Evolutionary conservation across 2,329 filamentous ascomycete species (phyloP).

Genomic region (Fusarium miscanthi): DNA sequence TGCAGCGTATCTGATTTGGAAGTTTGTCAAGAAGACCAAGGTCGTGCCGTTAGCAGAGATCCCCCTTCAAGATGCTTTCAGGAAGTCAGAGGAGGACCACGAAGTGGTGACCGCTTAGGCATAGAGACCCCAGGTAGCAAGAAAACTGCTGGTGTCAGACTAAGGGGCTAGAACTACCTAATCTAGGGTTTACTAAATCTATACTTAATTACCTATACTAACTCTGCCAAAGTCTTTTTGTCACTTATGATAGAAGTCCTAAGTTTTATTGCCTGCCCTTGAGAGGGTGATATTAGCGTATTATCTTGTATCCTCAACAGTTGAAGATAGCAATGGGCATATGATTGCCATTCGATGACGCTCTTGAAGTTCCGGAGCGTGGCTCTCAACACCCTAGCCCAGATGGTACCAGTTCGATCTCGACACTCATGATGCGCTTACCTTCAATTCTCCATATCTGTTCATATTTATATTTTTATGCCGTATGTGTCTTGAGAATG

Average conservation of each 20-base stretch:
- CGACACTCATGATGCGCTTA: background rate
- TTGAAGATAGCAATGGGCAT: background rate
- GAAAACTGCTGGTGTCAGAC: background rate
- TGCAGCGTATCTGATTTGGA: slow-evolving; percentile 70
- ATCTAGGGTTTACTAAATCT: background rate
- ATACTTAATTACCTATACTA: background rate
- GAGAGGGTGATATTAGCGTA: background rate
- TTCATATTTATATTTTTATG: background rate
- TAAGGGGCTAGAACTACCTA: background rate
- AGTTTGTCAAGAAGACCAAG: slow-evolving; percentile 71
- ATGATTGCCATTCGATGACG: too few species aligned
- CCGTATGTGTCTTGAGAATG: background rate
- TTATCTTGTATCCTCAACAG: background rate
- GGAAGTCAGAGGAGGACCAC: slow-evolving; percentile 23
- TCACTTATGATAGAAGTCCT: background rate
- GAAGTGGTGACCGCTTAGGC: slow-evolving; percentile 3
- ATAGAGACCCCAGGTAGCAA: background rate
- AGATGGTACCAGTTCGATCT: background rate
- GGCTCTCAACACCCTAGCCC: background rate
- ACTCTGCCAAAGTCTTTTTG: background rate
- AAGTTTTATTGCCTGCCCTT: background rate
- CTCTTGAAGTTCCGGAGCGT: background rate
- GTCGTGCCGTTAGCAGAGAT: slow-evolving; percentile 62
- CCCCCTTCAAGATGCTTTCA: slow-evolving; percentile 62
- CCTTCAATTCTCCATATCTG: background rate